Base-by-base conservation (phyloP, 257 asterid genomes). In the Asclepias syriaca region DNA sequence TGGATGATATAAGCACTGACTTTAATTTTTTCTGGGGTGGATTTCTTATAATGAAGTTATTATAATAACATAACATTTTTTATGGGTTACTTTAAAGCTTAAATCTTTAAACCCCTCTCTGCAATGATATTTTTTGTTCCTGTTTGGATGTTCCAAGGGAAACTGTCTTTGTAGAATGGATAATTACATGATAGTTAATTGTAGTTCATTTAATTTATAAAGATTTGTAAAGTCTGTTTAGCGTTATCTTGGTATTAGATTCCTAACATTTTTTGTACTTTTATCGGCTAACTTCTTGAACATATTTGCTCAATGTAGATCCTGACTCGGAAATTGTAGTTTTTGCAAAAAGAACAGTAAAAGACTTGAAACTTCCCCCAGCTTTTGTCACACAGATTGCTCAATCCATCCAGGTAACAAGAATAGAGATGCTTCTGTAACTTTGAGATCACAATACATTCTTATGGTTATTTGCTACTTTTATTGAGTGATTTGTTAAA, bases 281-380 rank as follows among this genome's bases (percentile, higher is more conserved):
- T 43, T 29, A 22, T 45, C 53, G 57, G 67, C 77, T 77, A 40
- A 77, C 50, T 55, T 22, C 14, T 8, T 66, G n/a, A n/a, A 9
- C 48, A 45, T 53, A 18, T 65, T 65, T 65, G 46, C 40, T 13
- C 54, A 16, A 21, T 50, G 81, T 66, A 94, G 99, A 95, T 86
- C 90, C 97, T 69, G 99, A 95, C 80, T 81, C 98, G 54, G 99
- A 95, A 83, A 84, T 92, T 72, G 88, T 80, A 81, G 83, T 87
- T 69, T 92, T 92, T 79, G 99, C 99, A 3, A 95, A 86, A 72
- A 90, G 95, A 84, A 95, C 96, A 46, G 96, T 86, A 75, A 95
- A 87, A 76, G 99, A 95, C 81, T 87, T 88, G 84, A 95, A 90
- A 85, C 92, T 95, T 81, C 96, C 97, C 58, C 97, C 96, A 67